Conservation (phyloP, 345 rosid genomes). For the Trapa incisa region DNA sequence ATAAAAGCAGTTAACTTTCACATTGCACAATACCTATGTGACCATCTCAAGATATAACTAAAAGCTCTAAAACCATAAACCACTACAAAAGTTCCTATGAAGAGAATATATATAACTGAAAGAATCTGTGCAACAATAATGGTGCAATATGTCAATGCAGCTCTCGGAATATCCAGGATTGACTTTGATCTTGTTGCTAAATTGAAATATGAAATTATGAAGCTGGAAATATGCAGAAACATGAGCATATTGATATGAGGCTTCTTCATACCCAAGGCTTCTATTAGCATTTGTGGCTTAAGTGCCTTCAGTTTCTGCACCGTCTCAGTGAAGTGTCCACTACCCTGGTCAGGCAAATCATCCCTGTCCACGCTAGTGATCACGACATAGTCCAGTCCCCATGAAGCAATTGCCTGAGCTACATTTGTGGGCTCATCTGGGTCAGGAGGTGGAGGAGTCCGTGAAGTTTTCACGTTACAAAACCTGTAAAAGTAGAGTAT, state of each 20-base stretch:
- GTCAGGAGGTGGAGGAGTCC: constrained; percentile 89
- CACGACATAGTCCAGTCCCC: constrained; percentile 92
- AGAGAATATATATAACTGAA: neutral
- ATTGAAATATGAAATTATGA: too few species aligned
- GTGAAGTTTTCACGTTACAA: constrained; percentile 92
- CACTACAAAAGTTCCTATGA: neutral
- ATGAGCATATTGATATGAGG: neutral
- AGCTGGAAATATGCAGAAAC: neutral
- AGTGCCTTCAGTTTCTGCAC: constrained; percentile 65
- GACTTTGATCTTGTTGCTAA: too few species aligned
- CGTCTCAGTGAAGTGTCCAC: constrained; percentile 69
- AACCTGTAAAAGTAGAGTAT: constrained; percentile 28
- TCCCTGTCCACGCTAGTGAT: constrained; percentile 90
- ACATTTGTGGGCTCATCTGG: constrained; percentile 84
- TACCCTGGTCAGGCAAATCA: constrained; percentile 81
- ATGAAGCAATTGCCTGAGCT: constrained; percentile 89
- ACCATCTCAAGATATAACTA: neutral
- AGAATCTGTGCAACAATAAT: neutral
- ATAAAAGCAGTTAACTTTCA: neutral
- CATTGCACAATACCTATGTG: neutral
- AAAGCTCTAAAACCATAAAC: neutral
- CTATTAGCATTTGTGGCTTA: constrained; percentile 82
- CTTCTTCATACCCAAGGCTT: constrained; percentile 57
- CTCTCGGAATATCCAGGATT: neutral
- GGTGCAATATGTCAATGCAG: neutral